These are phyloP conservation scores for Ogataea pignaliae DNA, from an alignment of 805 yeast species.

Conservation along the genomic window DNA sequence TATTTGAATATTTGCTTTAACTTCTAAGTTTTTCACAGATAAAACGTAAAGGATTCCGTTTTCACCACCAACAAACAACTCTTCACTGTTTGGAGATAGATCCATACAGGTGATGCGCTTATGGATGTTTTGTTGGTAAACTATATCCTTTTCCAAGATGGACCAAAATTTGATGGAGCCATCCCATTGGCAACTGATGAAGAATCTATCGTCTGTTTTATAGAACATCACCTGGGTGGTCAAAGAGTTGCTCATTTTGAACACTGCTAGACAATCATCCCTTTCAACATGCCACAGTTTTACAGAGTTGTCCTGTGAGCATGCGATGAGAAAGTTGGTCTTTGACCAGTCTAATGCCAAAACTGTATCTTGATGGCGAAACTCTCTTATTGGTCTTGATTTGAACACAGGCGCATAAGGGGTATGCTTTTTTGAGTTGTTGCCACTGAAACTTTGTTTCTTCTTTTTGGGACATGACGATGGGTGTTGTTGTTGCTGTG, in stretches of 20 bases:
- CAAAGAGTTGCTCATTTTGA: slow-evolving; percentile 64
- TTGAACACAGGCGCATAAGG: slow-evolving; percentile 75
- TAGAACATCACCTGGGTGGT: slow-evolving; percentile 79
- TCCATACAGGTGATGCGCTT: slow-evolving; percentile 71
- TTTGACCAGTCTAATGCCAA: slow-evolving; percentile 84
- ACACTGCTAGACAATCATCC: slow-evolving; percentile 54
- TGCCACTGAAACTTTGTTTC: slow-evolving; percentile 4
- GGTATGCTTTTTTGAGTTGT: slow-evolving; percentile 19
- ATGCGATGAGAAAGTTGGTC: slow-evolving; percentile 72
- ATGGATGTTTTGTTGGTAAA: slow-evolving; percentile 56
- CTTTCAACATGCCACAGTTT: slow-evolving; percentile 82
- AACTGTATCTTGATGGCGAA: slow-evolving; percentile 62
- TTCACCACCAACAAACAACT: slow-evolving; percentile 70
- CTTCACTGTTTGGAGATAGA: slow-evolving; percentile 62
- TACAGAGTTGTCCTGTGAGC: slow-evolving; percentile 83
- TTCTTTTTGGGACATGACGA: neutral
- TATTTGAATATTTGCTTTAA: slow-evolving; percentile 40
- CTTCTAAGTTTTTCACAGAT: slow-evolving; percentile 59
- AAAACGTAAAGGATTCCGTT: slow-evolving; percentile 62
- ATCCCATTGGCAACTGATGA: slow-evolving; percentile 77
- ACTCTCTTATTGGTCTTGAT: slow-evolving; percentile 54
- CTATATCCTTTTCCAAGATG: slow-evolving; percentile 64
- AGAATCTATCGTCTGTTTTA: slow-evolving; percentile 82
- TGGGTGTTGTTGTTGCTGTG: too few relatives aligned
- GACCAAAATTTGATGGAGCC: slow-evolving; percentile 79